Base-by-base conservation (phyloP, 75 land plant genomes). In the Sequoia sempervirens region DNA sequence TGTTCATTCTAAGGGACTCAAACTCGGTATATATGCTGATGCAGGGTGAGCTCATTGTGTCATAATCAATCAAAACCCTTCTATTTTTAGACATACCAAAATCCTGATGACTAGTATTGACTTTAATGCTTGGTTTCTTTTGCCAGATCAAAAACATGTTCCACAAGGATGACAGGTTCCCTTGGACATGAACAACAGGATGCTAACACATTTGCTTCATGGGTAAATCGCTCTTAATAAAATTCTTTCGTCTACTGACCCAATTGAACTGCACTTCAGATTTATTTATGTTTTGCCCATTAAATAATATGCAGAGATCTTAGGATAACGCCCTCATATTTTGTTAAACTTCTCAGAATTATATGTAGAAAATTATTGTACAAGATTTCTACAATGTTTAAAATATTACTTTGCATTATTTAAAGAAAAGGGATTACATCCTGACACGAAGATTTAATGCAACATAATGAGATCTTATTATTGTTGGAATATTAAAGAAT, bases 1-100 rank as follows among this genome's bases (percentile, higher is more conserved):
- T 84, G 95, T 94, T 28, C 98, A 96, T 81, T 79, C 82, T 64
- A 93, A 90, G 85, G 98, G 96, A 4, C 90, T 96, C 20, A 96
- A 94, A 87, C 86, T 96, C 38, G 96, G 98, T 79, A 93, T 96
- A 54, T 96, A 94, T 79, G 91, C 95, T 23, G 95, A 93, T 90
- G 93, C 93, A 23, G 96, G 96, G 96, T 96, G 61, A 85, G 72
- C 69, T 30, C 47, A n/a, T 78, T 4, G 38, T 43, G 47, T 36
- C 8, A n/a, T 1, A 13, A 43, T 75, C 47, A 36, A 34, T 74
- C 34, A 20, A 43, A 80, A 18, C 15, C 30, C 20, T 64, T 2
- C 13, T 18, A 68, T 13, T 15, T 30, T 5, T 6, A 28, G 7
- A 7, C 6, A 4, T 56, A 18, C 23, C 5, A 20, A 56, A 56